These are phyloP conservation scores for Aureobasidium namibiae DNA, from an alignment of 2,329 filamentous ascomycete species.

Conservation along the genomic window DNA sequence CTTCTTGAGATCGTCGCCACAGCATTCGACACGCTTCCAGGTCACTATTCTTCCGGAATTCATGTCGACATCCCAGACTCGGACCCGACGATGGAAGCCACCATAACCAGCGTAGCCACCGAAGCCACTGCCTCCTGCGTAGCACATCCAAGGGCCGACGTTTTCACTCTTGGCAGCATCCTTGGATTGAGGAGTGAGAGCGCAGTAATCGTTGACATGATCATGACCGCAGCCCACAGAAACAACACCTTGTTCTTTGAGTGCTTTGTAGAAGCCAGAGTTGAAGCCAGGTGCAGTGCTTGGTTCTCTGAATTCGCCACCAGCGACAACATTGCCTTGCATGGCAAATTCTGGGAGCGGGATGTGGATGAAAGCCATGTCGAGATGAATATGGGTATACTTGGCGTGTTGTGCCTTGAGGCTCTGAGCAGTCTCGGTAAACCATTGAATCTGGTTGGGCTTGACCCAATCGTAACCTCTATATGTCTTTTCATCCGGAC, in stretches of 20 bases:
- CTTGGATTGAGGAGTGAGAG: slow-evolving; percentile 40
- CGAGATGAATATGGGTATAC: slow-evolving; percentile 88
- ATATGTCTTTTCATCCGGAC: slow-evolving; percentile 78
- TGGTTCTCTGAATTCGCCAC: slow-evolving; percentile 71
- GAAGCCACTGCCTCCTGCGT: slow-evolving; percentile 83
- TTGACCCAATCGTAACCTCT: slow-evolving; percentile 98
- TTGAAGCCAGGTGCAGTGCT: slow-evolving; percentile 87
- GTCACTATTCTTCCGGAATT: slow-evolving; percentile 82
- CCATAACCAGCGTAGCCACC: slow-evolving; percentile 92
- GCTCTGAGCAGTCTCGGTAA: slow-evolving; percentile 65
- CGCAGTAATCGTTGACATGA: slow-evolving; percentile 95
- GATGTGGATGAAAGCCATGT: slow-evolving; percentile 96
- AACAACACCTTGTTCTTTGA: slow-evolving; percentile 76
- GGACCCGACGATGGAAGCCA: slow-evolving; percentile 71
- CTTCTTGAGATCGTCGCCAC: slow-evolving; percentile 39
- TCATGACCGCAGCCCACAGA: slow-evolving; percentile 92
- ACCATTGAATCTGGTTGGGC: slow-evolving; percentile 89
- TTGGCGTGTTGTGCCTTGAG: slow-evolving; percentile 61
- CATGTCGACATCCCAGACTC: slow-evolving; percentile 89
- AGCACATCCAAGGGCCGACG: slow-evolving; percentile 83
- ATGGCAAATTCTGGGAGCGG: slow-evolving; percentile 82
- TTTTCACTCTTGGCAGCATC: slow-evolving; percentile 32
- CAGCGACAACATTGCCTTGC: slow-evolving; percentile 43
- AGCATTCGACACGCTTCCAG: slow-evolving; percentile 78
- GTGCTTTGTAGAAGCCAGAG: slow-evolving; percentile 81